A percentile compares a stretch with the other conserved stretches of the same genome.
These are phyloP conservation scores for Neurospora sp. DNA, from an alignment of 495 filamentous ascomycete species.

Conservation along the genomic window DNA sequence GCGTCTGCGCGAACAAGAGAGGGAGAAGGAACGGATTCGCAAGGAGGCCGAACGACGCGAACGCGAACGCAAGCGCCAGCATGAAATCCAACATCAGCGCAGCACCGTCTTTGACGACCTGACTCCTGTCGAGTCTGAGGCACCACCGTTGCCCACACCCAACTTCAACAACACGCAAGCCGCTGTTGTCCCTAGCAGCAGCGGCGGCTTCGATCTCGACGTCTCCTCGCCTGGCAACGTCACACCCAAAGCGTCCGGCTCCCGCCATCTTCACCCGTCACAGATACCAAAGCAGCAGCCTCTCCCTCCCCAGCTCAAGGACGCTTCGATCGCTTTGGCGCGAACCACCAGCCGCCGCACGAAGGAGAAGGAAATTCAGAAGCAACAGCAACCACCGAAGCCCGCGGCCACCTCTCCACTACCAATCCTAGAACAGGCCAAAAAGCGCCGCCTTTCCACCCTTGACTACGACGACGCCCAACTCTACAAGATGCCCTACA, in stretches of 20 bases:
- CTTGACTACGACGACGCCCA: slow-evolving; percentile 44
- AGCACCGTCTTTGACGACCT: slow-evolving; percentile 23
- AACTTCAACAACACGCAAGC: slow-evolving; percentile 23
- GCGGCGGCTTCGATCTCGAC: slow-evolving; percentile 10
- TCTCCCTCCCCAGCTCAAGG: slow-evolving; percentile 2
- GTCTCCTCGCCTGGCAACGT: slow-evolving; percentile 1
- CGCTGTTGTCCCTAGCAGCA: slow-evolving; percentile 13
- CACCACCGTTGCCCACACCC: background rate
- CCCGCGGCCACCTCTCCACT: background rate
- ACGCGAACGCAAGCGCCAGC: slow-evolving; percentile 9
- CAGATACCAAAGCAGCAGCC: slow-evolving; percentile 1
- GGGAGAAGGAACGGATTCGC: slow-evolving; percentile 7
- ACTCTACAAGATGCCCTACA: slow-evolving; percentile 43
- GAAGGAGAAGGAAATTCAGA: slow-evolving; percentile 7
- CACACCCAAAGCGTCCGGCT: background rate
- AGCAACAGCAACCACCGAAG: slow-evolving; percentile 4
- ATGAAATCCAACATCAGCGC: slow-evolving; percentile 19
- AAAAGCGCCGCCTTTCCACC: slow-evolving; percentile 27
- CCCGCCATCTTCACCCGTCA: background rate
- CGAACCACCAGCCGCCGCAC: slow-evolving; percentile 26
- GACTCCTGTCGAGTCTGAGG: slow-evolving; percentile 10
- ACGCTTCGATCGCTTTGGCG: slow-evolving; percentile 5
- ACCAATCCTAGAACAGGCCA: slow-evolving; percentile 2
- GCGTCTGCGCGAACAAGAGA: slow-evolving; percentile 9
- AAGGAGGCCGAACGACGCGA: slow-evolving; percentile 4